Base-by-base conservation (phyloP, 495 filamentous ascomycete genomes). In the Corynascus novoguineensis region DNA sequence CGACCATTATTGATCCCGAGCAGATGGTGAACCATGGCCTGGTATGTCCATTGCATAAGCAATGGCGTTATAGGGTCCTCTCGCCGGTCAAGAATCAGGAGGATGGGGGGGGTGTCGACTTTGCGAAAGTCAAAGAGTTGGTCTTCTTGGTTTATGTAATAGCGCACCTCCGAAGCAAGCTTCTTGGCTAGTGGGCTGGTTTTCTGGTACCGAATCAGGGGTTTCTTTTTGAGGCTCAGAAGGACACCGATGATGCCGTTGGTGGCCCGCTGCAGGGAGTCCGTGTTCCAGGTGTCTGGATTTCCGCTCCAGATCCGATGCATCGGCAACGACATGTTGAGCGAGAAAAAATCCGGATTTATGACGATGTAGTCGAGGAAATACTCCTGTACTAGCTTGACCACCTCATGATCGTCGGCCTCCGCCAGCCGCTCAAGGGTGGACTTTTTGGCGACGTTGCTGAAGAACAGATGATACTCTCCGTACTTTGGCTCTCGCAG, bases 11-110 rank as follows among this genome's bases (percentile, higher is more conserved):
- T 79, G 53, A 98, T 96, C 14, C 93, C 95, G 32, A 97, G 79
- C 24, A 97, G 73, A 60, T 97, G 93, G 66, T 98, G 93, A 1
- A 97, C 95, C 93, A 97, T 97, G 9, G 95, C 95, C 70, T 97
- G 93, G 68, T 98, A 98, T 28, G 93, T 97, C 93, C 93, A 98
- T 68, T 98, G 93, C 10, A 89, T 95, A 44, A 98, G 80, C 25
- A 98, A 72, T 0, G 93, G 93, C n/a, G 93, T 98, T 40, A 97
- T 86, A 2, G 93, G 95, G 61, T 98, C 93, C 69, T 97, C 92
- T 69, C 93, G 82, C 31, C 93, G 83, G 72, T 98, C 93, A 17
- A 97, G 71, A 49, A 98, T 83, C 49, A 98, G 77, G 5, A 98
- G 77, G 62, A 98, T 89, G 1, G 95, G 95, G 2, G 95, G 88